Evolutionary conservation across 2,329 filamentous ascomycete species (phyloP), one percentile per base, ranked within the genome.

Genomic region (Trichoderma lentiforme): DNA sequence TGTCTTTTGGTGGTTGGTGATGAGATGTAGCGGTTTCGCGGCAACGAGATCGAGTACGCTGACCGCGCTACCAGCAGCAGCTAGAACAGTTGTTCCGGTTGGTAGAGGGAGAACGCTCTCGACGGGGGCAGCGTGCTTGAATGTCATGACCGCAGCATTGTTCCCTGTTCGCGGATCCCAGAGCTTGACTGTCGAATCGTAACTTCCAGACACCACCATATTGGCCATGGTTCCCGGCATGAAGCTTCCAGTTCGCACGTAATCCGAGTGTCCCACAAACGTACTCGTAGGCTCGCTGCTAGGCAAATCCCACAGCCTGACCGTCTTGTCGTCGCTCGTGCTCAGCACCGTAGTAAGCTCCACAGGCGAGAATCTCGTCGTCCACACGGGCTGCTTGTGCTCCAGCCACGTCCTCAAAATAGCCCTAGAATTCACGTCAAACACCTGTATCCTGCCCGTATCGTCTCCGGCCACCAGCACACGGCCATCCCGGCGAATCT

Each of bases 1-100:
- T 0, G 96, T 97, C 89, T 98, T 99, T 80, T 99, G 96, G 82
- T 99, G 96, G 80, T 97, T 98, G 76, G 91, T 91, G 74, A 99
- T 91, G 79, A 97, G 86, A 76, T 94, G 92, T 72, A 97, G 85
- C 5, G 95, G 94, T 78, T 93, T 94, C 30, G 93, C 96, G 64
- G 95, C 95, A 18, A 98, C 92, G 58, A 99, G 88, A 80, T 99
- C 96, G 73, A 99, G 87, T 12, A 99, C 94, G 6, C 93, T 94
- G 77, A 99, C 93, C 74, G 93, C 89, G 78, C 93, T 97, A 72
- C 93, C 95, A 21, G 94, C 90, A 3, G 95, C 90, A 14, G 94
- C 94, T 39, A 98, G 87, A 28, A 99, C 85, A 4, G 93, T 94
- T 5, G 95, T 97, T 62, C 94, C 94, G 2, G 93, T 93, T 9